Percentiles rank a stretch among this genome's conserved stretches.
phyloP scores from a whole-genome alignment of 768 basidiomycete genomes.

The Leucogyrophana mollusca region DNA sequence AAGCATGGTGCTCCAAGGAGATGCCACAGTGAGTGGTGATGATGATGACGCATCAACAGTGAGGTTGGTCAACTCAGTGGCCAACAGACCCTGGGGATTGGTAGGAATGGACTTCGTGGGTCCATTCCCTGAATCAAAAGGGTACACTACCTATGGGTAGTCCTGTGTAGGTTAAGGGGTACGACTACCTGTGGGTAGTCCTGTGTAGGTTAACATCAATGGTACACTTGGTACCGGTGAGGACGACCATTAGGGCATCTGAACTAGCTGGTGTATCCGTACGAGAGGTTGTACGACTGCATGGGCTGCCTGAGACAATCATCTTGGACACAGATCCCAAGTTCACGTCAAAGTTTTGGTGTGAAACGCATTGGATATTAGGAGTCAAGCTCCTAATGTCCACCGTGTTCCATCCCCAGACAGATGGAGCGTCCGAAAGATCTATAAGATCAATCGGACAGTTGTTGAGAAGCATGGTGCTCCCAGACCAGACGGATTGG shows the following conservation, averaged over 20 bases:
- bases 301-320: slow-evolving; percentile 22
- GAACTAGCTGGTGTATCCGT: slow-evolving; percentile 31
- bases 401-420: slow-evolving; percentile 41
- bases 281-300: slow-evolving; percentile 27
- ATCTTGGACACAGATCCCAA: slow-evolving; percentile 28
- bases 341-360: slow-evolving; percentile 39
- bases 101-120: no score
- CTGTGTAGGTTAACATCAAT: slow-evolving; percentile 35
- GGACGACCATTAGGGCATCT: slow-evolving; percentile 18
- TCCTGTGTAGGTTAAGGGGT: slow-evolving; percentile 21
- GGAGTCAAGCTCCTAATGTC: slow-evolving; percentile 33
- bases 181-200: no score
- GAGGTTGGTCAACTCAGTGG: no score
- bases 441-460: no score
- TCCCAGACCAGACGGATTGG: no score
- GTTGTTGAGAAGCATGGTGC: no score
- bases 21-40: no score
- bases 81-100: no score
- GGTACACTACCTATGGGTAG: slow-evolving; percentile 27
- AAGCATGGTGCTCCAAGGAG: no score
- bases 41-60: no score
- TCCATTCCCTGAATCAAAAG: no score
- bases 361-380: slow-evolving; percentile 15
- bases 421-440: no score
- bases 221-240: slow-evolving; percentile 29